Evolutionary conservation across 176 grass and related monocot genomes (phyloP).

Genomic region (Bolboschoenus planiculmis): DNA sequence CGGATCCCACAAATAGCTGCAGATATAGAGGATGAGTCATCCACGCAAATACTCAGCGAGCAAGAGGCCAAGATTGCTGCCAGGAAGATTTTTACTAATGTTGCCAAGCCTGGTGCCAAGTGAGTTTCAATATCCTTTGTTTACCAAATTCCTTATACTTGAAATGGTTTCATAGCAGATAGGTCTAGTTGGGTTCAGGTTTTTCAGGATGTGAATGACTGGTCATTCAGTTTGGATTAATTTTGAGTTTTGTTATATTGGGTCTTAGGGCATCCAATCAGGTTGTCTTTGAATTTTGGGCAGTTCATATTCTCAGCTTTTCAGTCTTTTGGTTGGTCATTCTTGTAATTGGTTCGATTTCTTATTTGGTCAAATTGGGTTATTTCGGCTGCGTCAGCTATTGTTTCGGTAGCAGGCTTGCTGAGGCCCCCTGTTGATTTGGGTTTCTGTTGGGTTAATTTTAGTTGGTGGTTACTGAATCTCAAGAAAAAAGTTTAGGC

Average conservation of each 20-base stretch:
- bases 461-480: background rate
- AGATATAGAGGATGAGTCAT: conserved; percentile 46
- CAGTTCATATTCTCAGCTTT: background rate
- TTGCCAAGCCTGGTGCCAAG: conserved; percentile 63
- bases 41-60: conserved; percentile 71
- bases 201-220: background rate
- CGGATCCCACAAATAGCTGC: conserved; percentile 34
- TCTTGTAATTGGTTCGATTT: background rate
- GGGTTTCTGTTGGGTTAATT: no score
- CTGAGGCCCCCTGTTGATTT: no score
- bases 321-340: background rate
- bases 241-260: background rate
- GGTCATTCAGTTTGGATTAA: background rate
- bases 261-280: background rate
- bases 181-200: background rate
- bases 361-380: background rate
- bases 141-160: background rate
- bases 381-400: background rate
- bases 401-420: no score
- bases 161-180: background rate
- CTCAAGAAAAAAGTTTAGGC: background rate
- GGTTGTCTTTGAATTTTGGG: background rate
- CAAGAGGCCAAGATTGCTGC: conserved; percentile 84
- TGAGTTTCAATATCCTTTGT: conserved; percentile 17
- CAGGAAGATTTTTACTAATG: conserved; percentile 82